Evolutionary conservation across 768 basidiomycete genomes (phyloP), one percentile per base, ranked within the genome.

Genomic region (Astraeus odoratus): DNA sequence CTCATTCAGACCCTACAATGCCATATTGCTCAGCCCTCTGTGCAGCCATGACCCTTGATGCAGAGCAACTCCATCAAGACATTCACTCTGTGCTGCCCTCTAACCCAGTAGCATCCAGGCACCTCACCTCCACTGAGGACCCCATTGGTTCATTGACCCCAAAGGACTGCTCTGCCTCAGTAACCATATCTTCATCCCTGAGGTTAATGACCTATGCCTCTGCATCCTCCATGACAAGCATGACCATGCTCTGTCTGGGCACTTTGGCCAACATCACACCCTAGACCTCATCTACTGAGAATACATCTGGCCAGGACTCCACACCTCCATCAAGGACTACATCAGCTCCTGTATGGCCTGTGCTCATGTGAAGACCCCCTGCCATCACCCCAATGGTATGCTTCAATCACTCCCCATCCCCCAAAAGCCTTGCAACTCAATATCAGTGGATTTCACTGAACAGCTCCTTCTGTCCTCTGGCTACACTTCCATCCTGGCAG

Each of bases 321-420:
- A 49, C 0, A 52, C 48, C 47, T 19, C 53, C 30, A 36, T 64
- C 10, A 51, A 54, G 5, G 27, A 44, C 18, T 67, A 68, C 37
- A 19, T 45, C 5, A 18, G 19, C 12, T 36, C 35, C 20, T 40
- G 39, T 15, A 40, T 16, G 12, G 20, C 39, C 39, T 40, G 39
- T 26, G 24, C 39, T 15, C 24, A 22, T 15, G 39, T 23, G 23
- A 40, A 29, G 20, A 40, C 39, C 12, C 39, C 24, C 3, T 8
- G 35, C 3, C 39, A 40, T n/a, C 9, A 25, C 6, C 42, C 42
- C 10, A 20, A 31, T 24, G 42, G 42, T 4, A 19, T 33, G 15
- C 42, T 43, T 1, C 31, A 33, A 20, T 30, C 20, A 18, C 18
- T 33, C 16, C 42, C 22, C 3, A n/a, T 43, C 23, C 42, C 42